Evolutionary conservation across 768 basidiomycete species (phyloP).

Genomic region (Tricholomella constricta): DNA sequence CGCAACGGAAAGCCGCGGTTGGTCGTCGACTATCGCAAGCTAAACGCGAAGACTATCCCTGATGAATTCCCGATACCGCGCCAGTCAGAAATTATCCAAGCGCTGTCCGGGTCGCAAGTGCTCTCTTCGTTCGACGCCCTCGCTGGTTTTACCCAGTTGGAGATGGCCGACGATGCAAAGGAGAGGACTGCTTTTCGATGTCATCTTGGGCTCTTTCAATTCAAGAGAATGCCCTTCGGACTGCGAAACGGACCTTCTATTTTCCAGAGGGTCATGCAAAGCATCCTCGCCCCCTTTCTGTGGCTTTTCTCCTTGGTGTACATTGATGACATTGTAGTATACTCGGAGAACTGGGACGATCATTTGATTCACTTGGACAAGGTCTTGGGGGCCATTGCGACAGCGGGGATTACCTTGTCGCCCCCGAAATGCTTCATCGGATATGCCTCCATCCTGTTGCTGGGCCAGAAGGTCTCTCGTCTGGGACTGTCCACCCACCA

Average conservation of each 20-base stretch:
- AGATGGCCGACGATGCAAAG: constrained; percentile 21
- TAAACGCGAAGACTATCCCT: no score
- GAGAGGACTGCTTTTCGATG: constrained; percentile 40
- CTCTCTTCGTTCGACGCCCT: constrained; percentile 38
- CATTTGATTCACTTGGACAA: no score
- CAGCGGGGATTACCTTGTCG: constrained; percentile 37
- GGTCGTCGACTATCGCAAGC: no score
- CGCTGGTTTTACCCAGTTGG: no score
- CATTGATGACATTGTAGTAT: constrained; percentile 44
- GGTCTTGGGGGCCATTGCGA: no score
- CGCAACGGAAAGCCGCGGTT: no score
- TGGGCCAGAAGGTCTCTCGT: no score
- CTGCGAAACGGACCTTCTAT: constrained; percentile 39
- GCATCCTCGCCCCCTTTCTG: constrained; percentile 32
- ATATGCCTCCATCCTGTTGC: constrained; percentile 31
- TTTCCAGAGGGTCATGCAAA: constrained; percentile 44
- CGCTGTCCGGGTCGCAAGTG: constrained; percentile 29
- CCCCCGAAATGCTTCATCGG: no score
- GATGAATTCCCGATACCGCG: constrained; percentile 27
- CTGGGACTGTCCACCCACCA: constrained; percentile 37
- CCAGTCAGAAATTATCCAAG: constrained; percentile 29
- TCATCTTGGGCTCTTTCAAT: no score
- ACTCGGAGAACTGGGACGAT: no score
- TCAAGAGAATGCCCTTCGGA: no score
- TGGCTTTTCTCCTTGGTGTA: constrained; percentile 43